phyloP scores from a whole-genome alignment of 2,329 filamentous ascomycete genomes.

The Juglanconis sp. region DNA sequence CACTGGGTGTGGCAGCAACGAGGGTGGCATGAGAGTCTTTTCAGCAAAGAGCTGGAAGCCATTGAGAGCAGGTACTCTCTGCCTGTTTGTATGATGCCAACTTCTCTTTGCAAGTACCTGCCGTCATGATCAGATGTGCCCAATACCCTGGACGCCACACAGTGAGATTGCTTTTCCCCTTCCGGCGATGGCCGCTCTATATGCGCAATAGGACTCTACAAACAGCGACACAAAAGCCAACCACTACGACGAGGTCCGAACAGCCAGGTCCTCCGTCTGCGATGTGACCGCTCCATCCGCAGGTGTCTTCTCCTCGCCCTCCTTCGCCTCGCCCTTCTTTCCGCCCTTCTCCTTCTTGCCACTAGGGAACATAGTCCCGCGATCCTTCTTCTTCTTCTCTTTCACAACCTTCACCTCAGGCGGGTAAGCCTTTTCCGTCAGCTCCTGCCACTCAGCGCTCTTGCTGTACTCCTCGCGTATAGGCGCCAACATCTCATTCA shows the following conservation, averaged over 20 bases:
- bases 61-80: not conserved
- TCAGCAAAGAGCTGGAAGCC: too few species aligned
- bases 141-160: not conserved
- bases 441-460: constrained; percentile 70
- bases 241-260: constrained; percentile 5
- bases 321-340: constrained; percentile 1
- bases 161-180: not conserved
- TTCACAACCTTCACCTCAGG: constrained; percentile 65
- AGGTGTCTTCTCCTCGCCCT: constrained; percentile 18
- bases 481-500: constrained; percentile 71
- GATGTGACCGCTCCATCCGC: constrained; percentile 16
- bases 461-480: constrained; percentile 66
- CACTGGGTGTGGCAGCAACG: too few species aligned
- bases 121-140: not conserved
- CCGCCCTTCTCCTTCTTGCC: constrained; percentile 9
- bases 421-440: constrained; percentile 79
- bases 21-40: too few species aligned
- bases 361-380: constrained; percentile 64
- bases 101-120: too few species aligned
- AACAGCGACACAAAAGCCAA: not conserved
- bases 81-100: not conserved
- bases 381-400: constrained; percentile 74
- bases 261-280: constrained; percentile 17
- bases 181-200: too few species aligned
- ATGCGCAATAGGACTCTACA: too few species aligned